Percentiles rank a stretch among this genome's conserved stretches.
Evolutionary conservation across 2,329 filamentous ascomycete genomes (phyloP).

Genomic region (Aspergillus awamori): DNA sequence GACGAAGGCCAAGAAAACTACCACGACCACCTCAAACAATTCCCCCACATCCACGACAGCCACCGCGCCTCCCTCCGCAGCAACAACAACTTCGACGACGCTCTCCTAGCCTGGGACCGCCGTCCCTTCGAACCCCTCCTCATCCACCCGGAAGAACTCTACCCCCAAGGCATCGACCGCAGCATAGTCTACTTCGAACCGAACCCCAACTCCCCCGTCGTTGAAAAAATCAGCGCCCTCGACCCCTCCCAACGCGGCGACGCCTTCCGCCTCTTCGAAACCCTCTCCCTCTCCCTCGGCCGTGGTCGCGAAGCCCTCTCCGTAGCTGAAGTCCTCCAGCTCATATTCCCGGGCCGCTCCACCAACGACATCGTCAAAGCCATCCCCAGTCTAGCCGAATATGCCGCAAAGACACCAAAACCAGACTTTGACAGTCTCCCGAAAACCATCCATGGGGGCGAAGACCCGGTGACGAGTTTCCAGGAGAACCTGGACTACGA

Average conservation of each 20-base stretch:
- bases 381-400: constrained; percentile 37
- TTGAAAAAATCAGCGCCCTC: constrained; percentile 25
- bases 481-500: constrained; percentile 40
- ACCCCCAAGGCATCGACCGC: constrained; percentile 53
- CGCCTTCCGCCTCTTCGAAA: constrained; percentile 29
- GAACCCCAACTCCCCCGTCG: constrained; percentile 28
- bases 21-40: constrained; percentile 29
- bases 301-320: constrained; percentile 26
- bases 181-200: constrained; percentile 41
- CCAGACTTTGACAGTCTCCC: constrained; percentile 29
- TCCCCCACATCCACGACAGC: constrained; percentile 56
- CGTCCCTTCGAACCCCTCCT: constrained; percentile 71
- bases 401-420: constrained; percentile 32
- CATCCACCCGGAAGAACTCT: constrained; percentile 64
- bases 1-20: constrained; percentile 9
- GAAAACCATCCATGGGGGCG: constrained; percentile 19
- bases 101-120: constrained; percentile 68
- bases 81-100: constrained; percentile 47
- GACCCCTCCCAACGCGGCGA: constrained; percentile 18
- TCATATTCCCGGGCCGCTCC: constrained; percentile 34
- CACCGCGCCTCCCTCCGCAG: constrained; percentile 40
- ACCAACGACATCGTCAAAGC: constrained; percentile 36
- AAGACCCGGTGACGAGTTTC: constrained; percentile 26
- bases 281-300: constrained; percentile 30
- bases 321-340: constrained; percentile 31